Evolutionary conservation across 805 yeast species (phyloP), one percentile per base, ranked within the genome.

Genomic region (Myxozyma monticola): DNA sequence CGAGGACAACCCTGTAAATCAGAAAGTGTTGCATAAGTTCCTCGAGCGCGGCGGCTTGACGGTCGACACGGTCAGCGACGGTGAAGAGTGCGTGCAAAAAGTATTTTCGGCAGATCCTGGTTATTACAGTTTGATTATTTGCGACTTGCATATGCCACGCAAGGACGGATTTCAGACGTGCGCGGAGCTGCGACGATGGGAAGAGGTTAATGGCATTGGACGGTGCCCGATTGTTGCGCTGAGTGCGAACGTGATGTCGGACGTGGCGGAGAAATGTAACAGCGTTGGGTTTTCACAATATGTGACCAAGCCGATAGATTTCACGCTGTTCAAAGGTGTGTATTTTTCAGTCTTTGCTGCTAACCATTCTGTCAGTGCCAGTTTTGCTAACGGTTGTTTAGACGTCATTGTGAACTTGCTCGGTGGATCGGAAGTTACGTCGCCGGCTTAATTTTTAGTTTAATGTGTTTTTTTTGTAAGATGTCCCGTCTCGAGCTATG

Each of bases 1-100:
- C 0, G 97, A 89, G 64, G 96, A 89, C 62, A 89, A 89, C 62
- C 72, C 78, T 56, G 96, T 89, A 8, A 89, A 89, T 62, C 96
- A 88, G 67, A 95, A 88, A 69, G 96, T 89, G 20, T 85, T 88
- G 59, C 80, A 77, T 33, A 58, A 59, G 49, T 66, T 65, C 47
- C 45, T 66, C 30, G 51, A 52, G 33, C 60, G 62, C 37, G 62
- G 67, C 7, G 69, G 69, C 3, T 48, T 66, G 9, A 33, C 38
- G 20, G 64, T 64, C 26, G 65, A 62, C 41, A 59, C 64, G n/a
- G 68, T 62, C 1, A 45, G 62, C 4, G 68, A 66, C 48, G 70
- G 70, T 18, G 65, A 54, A 28, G 67, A 56, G 15, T 66, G 70
- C 48, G 57, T 61, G 7, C 47, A 54, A 25, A 55, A 56, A 45